Base-by-base conservation (phyloP, 805 yeast genomes). In the Metschnikowia bowlesiae region DNA sequence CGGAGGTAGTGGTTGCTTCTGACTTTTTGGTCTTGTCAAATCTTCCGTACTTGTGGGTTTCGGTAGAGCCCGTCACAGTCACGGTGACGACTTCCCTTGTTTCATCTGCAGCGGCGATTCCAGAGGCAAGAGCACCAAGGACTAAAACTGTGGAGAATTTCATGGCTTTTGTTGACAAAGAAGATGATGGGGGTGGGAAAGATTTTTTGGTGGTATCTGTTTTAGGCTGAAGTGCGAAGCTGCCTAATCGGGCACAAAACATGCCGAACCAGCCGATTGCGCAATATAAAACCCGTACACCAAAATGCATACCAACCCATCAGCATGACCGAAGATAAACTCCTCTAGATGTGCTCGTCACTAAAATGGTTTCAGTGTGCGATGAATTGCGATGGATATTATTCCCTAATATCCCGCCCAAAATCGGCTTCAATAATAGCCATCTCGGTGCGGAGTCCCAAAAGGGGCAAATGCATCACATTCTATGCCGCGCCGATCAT, bases 41-140 rank as follows among this genome's bases (percentile, higher is more conserved):
- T 49, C 61, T 53, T 10, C 65, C 63, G 47, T 53, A 56, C 39
- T 46, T 54, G 53, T 60, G 65, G 49, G 65, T 60, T 47, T 53
- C 43, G 39, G 60, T 53, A 31, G 54, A 34, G 2, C 61, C 61
- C 32, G 53, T 53, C 32, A 57, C 53, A 41, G 57, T 54, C 39
- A 54, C 56, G 36, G 61, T 57, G 29, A 53, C 59, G 28, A 52
- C 46, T 35, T 53, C 56, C 39, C 48, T 50, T 29, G 56, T 42
- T 31, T 52, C 58, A 4, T 50, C 54, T 18, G 55, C 55, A 28
- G 53, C 54, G 22, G 57, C 52, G 14, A 51, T 44, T n/a, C 51
- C 55, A 30, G 56, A 48, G 9, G 55, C 56, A 39, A 54, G 42
- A 30, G 58, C 61, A 41, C 56, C 53, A 34, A 43, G 50, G 44